These are phyloP conservation scores for Acacia acuminata DNA, from an alignment of 306 rosid genomes.

Conservation along the genomic window DNA sequence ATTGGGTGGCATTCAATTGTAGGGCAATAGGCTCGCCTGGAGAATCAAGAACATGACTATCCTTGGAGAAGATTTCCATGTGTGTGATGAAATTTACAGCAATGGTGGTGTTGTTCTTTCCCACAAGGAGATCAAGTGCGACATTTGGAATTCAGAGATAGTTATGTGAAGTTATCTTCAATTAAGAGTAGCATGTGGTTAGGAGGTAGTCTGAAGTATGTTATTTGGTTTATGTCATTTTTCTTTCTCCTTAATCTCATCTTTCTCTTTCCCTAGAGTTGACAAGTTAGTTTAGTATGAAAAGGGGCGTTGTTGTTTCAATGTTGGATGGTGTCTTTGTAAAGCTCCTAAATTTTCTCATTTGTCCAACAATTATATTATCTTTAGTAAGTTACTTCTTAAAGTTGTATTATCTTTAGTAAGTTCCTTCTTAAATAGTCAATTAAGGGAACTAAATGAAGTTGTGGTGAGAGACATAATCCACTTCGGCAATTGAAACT, in stretches of 20 bases:
- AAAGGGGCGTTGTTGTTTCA: constrained; percentile 29
- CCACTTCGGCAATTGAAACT: neutral
- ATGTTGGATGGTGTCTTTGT: constrained; percentile 30
- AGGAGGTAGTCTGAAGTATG: constrained; percentile 33
- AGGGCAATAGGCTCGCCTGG: constrained; percentile 96
- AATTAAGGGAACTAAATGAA: neutral
- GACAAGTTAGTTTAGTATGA: constrained; percentile 36
- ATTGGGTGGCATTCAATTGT: constrained; percentile 97
- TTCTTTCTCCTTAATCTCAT: neutral
- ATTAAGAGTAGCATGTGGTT: constrained; percentile 19
- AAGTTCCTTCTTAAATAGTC: too few species aligned
- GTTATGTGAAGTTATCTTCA: constrained; percentile 65
- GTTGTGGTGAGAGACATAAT: neutral
- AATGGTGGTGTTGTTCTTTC: constrained; percentile 97
- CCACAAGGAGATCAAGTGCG: constrained; percentile 93
- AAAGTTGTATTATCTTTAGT: constrained; percentile 33
- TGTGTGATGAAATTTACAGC: constrained; percentile 86
- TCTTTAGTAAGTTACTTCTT: too few species aligned
- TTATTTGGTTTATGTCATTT: constrained; percentile 15
- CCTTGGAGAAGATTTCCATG: constrained; percentile 96
- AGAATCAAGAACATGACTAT: constrained; percentile 72
- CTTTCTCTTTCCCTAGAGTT: constrained; percentile 16
- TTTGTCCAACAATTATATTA: constrained; percentile 36
- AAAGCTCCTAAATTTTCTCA: constrained; percentile 33
- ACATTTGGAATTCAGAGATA: constrained; percentile 94